Evolutionary conservation across 495 filamentous ascomycete species (phyloP).

Genomic region (Astrothelium macrocarpum): DNA sequence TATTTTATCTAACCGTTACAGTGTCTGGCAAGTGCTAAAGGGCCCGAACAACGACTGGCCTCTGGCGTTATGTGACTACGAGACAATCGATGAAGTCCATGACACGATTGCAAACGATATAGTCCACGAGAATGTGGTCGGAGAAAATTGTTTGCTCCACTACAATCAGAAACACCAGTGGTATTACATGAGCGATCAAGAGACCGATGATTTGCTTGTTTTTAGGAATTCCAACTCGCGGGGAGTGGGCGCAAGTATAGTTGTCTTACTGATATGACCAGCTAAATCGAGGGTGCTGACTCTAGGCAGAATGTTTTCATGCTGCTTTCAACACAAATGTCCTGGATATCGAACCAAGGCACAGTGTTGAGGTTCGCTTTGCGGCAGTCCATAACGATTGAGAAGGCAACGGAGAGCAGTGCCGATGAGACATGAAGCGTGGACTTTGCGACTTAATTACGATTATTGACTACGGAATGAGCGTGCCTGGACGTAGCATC

Average conservation of each 20-base stretch:
- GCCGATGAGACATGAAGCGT: no score
- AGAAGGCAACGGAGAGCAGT: no score
- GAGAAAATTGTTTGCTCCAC: background rate
- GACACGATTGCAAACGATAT: background rate
- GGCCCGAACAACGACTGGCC: conserved; percentile 10
- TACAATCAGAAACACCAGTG: background rate
- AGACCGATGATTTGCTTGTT: background rate
- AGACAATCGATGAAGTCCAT: background rate
- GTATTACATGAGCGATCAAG: conserved; percentile 1
- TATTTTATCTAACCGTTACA: background rate
- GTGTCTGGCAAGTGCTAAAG: background rate
- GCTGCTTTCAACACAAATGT: no score
- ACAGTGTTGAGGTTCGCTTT: no score
- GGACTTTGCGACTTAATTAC: no score
- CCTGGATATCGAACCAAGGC: no score
- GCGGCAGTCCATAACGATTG: no score
- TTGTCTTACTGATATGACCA: no score
- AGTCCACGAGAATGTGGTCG: background rate
- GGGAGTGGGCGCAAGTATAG: background rate
- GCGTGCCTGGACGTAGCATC: no score
- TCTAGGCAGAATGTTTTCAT: no score
- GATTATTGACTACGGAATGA: no score
- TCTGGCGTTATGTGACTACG: conserved; percentile 1
- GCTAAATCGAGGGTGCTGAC: no score
- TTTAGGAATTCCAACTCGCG: background rate